Evolutionary conservation across 1,284 basidiomycete species (phyloP), one percentile per base, ranked within the genome.

Genomic region (Meira nashicola): DNA sequence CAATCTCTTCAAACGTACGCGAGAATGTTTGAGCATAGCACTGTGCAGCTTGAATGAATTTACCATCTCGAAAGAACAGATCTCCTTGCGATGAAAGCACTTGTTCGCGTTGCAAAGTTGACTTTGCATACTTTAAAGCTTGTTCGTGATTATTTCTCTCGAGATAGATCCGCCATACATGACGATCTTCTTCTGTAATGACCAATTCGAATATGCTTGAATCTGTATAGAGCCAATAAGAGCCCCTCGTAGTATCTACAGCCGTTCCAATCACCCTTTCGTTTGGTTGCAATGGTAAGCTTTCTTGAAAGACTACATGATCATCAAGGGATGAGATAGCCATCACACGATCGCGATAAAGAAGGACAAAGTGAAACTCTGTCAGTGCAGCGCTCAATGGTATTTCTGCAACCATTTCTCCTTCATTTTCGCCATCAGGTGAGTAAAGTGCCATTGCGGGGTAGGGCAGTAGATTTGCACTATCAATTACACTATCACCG

Each of bases 171-270:
- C 87, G 87, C 95, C 95, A 99, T 6, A 98, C 87, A 74, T 97
- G 89, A 2, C 93, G 85, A 70, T 89, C 89, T 80, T 99, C 95
- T 67, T 94, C 90, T 10, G 83, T 83, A 15, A 92, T 83, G 14
- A 89, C 85, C 17, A 99, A 81, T 74, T 99, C 95, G 71, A 91
- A 92, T 47, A 99, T 84, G 0, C 90, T 89, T 60, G 87, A 84
- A 67, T 91, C 86, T 0, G 94, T 93, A 77, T 89, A 95, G 1
- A 95, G 84, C 95, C 95, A 99, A 71, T 89, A 94, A 3, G 94
- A 97, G 74, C 86, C 86, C 8, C 89, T 86, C 4, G 90, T 85
- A 8, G 89, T 87, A 79, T 99, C 95, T 46, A 73, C 59, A n/a
- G 70, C 63, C 7, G 66, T 64, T 11, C 71, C 73, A 11, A 74